Conservation (phyloP, 2,329 filamentous ascomycete genomes). For the Fusarium foetens region DNA sequence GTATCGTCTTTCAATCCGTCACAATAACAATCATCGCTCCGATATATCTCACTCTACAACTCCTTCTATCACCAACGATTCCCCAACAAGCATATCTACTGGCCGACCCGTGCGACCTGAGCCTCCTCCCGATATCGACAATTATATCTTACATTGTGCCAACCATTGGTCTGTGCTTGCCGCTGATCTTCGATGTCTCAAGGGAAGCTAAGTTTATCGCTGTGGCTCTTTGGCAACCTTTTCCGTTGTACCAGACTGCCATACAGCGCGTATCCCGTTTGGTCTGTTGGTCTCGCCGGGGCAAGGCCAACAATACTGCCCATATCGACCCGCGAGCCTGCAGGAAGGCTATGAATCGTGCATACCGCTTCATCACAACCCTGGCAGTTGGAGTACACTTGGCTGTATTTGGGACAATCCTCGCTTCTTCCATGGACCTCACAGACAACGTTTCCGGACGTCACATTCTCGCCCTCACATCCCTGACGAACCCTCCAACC, state of each 20-base stretch:
- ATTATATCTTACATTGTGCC: slow-evolving; percentile 31
- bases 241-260: slow-evolving; percentile 27
- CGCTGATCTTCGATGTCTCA: slow-evolving; percentile 10
- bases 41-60: slow-evolving; percentile 31
- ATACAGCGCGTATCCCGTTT: background rate
- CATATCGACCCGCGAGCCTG: background rate
- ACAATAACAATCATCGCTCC: slow-evolving; percentile 38
- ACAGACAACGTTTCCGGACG: slow-evolving; percentile 7
- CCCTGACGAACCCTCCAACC: slow-evolving; percentile 21
- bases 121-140: slow-evolving; percentile 23
- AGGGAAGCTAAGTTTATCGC: slow-evolving; percentile 10
- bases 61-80: slow-evolving; percentile 15
- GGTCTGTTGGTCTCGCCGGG: background rate
- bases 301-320: background rate
- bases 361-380: slow-evolving; percentile 18
- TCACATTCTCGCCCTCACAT: slow-evolving; percentile 29
- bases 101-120: slow-evolving; percentile 23
- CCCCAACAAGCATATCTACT: slow-evolving; percentile 2
- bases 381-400: slow-evolving; percentile 12
- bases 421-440: background rate
- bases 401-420: slow-evolving; percentile 12
- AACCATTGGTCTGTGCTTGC: slow-evolving; percentile 22
- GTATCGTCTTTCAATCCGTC: slow-evolving; percentile 30
- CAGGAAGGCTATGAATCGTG: background rate
- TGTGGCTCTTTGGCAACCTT: slow-evolving; percentile 35